Evolutionary conservation across 495 filamentous ascomycete species (phyloP), one percentile per base, ranked within the genome.

Genomic region (Achaetomiella virescens): DNA sequence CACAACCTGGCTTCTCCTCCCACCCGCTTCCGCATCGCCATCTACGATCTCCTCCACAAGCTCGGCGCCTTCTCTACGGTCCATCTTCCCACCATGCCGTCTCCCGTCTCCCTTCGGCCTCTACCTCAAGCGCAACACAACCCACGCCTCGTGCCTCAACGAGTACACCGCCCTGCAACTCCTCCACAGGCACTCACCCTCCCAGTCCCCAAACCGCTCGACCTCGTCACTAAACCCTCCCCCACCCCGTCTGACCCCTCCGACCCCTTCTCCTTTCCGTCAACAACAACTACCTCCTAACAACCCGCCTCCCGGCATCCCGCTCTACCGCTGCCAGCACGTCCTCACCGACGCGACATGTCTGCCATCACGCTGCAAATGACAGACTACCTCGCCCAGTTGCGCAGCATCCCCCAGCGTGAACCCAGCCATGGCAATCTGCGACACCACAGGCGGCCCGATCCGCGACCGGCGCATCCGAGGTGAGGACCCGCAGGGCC

Each of bases 31-130:
- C 50, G 64, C 15, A 41, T 63, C 9, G 44, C 54, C 21, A 36
- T 54, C 35, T 71, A 72, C 54, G 43, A 43, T n/a, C 33, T 44
- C 31, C 46, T 72, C 17, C 44, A n/a, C 35, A 57, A 41, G 41
- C 46, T 66, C 47, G 64, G 66, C 35, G 24, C 18, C 9, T 36
- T 42, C 36, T 66, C 3, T 70, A 72, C 35, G 64, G 63, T 35
- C 9, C 24, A 14, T 17, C 37, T 10, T n/a, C 51, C 20, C 47
- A 4, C 21, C 6, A 6, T 10, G 0, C 24, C n/a, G 20, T 3
- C 59, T 68, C 36, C 66, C 66, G 40, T 38, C 68, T 41, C 70
- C 64, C 6, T 70, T 70, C 45, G 70, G 70, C 18, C 60, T 70
- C 10, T 72, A 70, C 50, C 48, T 70, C 12, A 71, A 71, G 37